A percentile compares a stretch with the other conserved stretches of the same genome.
These are phyloP conservation scores for Hypocrella siamensis DNA, from an alignment of 2,329 filamentous ascomycete species.

Conservation along the genomic window DNA sequence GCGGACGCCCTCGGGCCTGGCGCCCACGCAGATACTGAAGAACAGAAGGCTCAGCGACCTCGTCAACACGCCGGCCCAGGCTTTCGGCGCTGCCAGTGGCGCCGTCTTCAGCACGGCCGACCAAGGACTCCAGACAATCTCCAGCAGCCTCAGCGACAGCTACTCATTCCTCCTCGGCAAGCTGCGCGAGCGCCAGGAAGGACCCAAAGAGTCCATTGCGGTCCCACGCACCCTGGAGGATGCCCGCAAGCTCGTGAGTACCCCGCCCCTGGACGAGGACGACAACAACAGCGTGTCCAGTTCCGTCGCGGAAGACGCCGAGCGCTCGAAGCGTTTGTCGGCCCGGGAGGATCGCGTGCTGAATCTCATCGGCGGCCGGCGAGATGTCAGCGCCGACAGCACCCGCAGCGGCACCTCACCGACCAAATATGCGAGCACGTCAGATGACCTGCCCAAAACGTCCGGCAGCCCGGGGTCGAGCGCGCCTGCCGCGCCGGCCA, in stretches of 20 bases:
- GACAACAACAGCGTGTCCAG: slow-evolving; percentile 44
- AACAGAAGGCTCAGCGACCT: slow-evolving; percentile 72
- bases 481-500: slow-evolving; percentile 43
- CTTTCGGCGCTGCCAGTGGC: slow-evolving; percentile 69
- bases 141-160: slow-evolving; percentile 76
- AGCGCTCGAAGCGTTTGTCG: slow-evolving; percentile 12
- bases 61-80: slow-evolving; percentile 69
- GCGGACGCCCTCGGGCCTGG: slow-evolving; percentile 25
- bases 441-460: slow-evolving; percentile 23
- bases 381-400: slow-evolving; percentile 69
- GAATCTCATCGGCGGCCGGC: slow-evolving; percentile 54
- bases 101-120: slow-evolving; percentile 79
- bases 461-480: slow-evolving; percentile 9
- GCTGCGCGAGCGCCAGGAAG: slow-evolving; percentile 53
- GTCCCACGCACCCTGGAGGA: slow-evolving; percentile 88
- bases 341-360: slow-evolving; percentile 48
- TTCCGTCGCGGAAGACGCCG: slow-evolving; percentile 21
- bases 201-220: slow-evolving; percentile 29
- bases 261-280: slow-evolving; percentile 48
- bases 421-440: slow-evolving; percentile 42
- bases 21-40: slow-evolving; percentile 34
- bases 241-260: slow-evolving; percentile 73
- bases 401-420: slow-evolving; percentile 47
- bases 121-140: slow-evolving; percentile 81
- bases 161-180: slow-evolving; percentile 89